Evolutionary conservation across 345 rosid species (phyloP).

Genomic region (Trapa bicornis): DNA sequence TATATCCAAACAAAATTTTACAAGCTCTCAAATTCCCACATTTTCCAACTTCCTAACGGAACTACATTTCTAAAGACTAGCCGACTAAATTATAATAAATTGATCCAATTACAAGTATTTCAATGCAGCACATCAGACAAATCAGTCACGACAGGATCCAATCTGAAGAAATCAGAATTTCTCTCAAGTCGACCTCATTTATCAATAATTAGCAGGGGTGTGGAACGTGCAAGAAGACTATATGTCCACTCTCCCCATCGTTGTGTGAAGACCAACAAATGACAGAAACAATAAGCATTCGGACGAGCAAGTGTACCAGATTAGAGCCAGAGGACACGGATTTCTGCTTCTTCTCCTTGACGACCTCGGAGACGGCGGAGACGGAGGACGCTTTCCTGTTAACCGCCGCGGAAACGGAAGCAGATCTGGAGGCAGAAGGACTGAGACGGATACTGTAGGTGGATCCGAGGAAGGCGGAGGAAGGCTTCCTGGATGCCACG

Average conservation of each 20-base stretch:
- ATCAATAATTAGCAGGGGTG: not conserved
- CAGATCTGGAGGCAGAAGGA: not conserved
- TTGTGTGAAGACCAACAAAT: not conserved
- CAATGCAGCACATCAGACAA: not conserved
- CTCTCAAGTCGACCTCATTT: not conserved
- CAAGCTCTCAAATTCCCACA: too few relatives aligned
- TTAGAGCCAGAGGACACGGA: slow-evolving; percentile 8
- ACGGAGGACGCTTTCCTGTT: not conserved
- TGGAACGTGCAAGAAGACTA: not conserved
- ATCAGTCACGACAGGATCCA: not conserved
- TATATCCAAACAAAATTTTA: too few relatives aligned
- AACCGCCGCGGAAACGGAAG: not conserved
- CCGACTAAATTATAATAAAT: not conserved
- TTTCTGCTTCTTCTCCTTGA: slow-evolving; percentile 16
- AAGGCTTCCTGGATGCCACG: slow-evolving; percentile 1
- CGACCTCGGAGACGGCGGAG: slow-evolving; percentile 13
- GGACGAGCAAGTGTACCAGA: slow-evolving; percentile 5
- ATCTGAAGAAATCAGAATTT: not conserved
- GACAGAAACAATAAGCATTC: too few relatives aligned
- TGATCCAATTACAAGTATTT: not conserved
- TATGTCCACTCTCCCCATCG: too few relatives aligned
- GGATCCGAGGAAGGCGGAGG: slow-evolving; percentile 12
- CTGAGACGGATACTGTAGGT: slow-evolving; percentile 6
- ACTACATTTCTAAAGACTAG: too few relatives aligned
- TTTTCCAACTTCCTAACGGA: too few relatives aligned